These are phyloP conservation scores for Penicillium soppii DNA, from an alignment of 495 filamentous ascomycete genomes.

Conservation along the genomic window DNA sequence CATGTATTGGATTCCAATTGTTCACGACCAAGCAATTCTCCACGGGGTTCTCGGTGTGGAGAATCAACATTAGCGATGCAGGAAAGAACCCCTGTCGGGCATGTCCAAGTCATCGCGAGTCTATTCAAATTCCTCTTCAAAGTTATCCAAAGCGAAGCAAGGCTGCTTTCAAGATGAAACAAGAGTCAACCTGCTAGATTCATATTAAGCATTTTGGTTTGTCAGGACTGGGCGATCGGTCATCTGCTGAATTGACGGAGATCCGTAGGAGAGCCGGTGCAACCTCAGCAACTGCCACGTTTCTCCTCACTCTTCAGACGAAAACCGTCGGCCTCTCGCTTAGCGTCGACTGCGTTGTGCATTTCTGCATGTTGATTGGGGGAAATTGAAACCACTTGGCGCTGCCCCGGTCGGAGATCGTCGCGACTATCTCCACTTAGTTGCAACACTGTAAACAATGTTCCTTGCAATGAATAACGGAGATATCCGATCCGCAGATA, in stretches of 20 bases:
- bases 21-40: neutral
- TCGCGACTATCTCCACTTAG: neutral
- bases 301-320: constrained; percentile 1
- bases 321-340: constrained; percentile 6
- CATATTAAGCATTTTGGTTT: constrained; percentile 1
- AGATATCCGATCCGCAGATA: constrained; percentile 27
- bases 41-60: neutral
- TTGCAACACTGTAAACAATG: neutral
- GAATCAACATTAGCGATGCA: too few species aligned
- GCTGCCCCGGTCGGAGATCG: constrained; percentile 2
- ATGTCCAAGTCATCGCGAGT: too few species aligned
- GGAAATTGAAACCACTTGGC: neutral
- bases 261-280: constrained; percentile 24
- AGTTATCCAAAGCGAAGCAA: neutral
- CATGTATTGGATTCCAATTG: neutral
- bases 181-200: neutral
- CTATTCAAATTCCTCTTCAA: neutral
- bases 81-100: too few species aligned
- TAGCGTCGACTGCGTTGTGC: neutral
- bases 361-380: constrained; percentile 1
- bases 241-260: constrained; percentile 21
- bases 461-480: constrained; percentile 9
- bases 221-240: constrained; percentile 13
- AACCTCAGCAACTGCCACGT: constrained; percentile 13
- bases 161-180: neutral